Conservation (phyloP, 2,329 filamentous ascomycete species). For the Fusarium avenaceum region DNA sequence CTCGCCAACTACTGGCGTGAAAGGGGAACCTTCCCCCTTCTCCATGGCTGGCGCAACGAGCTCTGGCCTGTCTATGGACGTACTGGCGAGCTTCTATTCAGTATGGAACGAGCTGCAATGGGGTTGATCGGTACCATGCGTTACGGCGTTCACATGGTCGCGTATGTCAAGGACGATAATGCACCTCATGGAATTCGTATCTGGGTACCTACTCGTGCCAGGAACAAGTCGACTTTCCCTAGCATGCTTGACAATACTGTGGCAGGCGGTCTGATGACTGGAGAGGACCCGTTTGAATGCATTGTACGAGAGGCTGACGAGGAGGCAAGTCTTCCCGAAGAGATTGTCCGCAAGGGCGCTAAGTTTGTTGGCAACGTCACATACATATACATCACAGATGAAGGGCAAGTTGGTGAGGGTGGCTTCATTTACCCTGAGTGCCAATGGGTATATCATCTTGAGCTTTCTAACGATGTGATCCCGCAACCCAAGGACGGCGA, state of each 20-base stretch:
- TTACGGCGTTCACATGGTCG: slow-evolving; percentile 87
- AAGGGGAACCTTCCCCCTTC: slow-evolving; percentile 78
- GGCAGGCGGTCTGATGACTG: slow-evolving; percentile 81
- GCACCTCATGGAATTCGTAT: slow-evolving; percentile 74
- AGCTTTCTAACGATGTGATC: slow-evolving; percentile 75
- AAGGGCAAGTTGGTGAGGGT: slow-evolving; percentile 81
- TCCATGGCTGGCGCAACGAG: slow-evolving; percentile 85
- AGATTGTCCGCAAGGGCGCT: slow-evolving; percentile 72
- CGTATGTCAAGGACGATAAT: slow-evolving; percentile 67
- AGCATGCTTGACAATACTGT: slow-evolving; percentile 97
- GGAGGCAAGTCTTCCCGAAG: slow-evolving; percentile 84
- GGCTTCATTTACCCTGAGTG: slow-evolving; percentile 90
- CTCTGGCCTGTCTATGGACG: slow-evolving; percentile 81
- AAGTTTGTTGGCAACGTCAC: slow-evolving; percentile 78
- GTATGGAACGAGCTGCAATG: slow-evolving; percentile 81
- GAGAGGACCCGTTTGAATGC: slow-evolving; percentile 84
- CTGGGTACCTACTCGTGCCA: slow-evolving; percentile 85
- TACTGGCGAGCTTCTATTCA: slow-evolving; percentile 74
- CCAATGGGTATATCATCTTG: slow-evolving; percentile 92
- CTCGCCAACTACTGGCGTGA: slow-evolving; percentile 77
- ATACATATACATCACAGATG: slow-evolving; percentile 86
- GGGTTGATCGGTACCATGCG: slow-evolving; percentile 81
- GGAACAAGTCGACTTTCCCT: slow-evolving; percentile 86
- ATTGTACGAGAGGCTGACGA: slow-evolving; percentile 88
- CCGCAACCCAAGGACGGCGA: slow-evolving; percentile 88